Percentiles rank a stretch among this genome's conserved stretches.
Evolutionary conservation across 23 red algal genomes (phyloP).

Genomic region (Gracilaria domingensis): DNA sequence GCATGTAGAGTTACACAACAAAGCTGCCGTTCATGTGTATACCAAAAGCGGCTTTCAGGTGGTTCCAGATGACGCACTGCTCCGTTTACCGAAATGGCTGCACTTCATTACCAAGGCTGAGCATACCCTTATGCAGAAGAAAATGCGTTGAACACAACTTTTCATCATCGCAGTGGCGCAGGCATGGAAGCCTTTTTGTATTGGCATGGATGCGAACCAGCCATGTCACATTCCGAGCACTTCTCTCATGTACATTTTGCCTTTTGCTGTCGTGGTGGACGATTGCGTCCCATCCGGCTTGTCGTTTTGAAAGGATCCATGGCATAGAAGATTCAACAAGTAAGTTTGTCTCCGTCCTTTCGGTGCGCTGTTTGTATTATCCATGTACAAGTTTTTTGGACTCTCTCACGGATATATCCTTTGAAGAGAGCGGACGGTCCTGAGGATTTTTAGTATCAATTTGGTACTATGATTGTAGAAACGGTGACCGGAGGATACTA

Average conservation of each 20-base stretch:
- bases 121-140: slow-evolving; percentile 65
- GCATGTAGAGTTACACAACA: slow-evolving; percentile 71
- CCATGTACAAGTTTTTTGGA: neutral
- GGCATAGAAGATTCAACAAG: slow-evolving; percentile 3
- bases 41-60: slow-evolving; percentile 56
- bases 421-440: neutral
- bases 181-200: neutral
- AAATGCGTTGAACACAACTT: neutral
- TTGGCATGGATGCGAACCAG: neutral
- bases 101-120: slow-evolving; percentile 61
- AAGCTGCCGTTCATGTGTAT: slow-evolving; percentile 66
- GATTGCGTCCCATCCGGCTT: neutral
- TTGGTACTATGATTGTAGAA: neutral
- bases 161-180: neutral
- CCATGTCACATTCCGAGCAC: neutral
- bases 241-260: slow-evolving; percentile 4
- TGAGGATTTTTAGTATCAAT: neutral
- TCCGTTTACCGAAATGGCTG: slow-evolving; percentile 46
- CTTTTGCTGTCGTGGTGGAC: neutral
- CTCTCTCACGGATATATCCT: neutral
- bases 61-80: neutral
- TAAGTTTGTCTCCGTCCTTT: neutral
- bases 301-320: neutral
- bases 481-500: too few relatives aligned
- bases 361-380: neutral